Evolutionary conservation across 805 yeast species (phyloP), one percentile per base, ranked within the genome.

Genomic region (Cyberlindnera mycetangii): DNA sequence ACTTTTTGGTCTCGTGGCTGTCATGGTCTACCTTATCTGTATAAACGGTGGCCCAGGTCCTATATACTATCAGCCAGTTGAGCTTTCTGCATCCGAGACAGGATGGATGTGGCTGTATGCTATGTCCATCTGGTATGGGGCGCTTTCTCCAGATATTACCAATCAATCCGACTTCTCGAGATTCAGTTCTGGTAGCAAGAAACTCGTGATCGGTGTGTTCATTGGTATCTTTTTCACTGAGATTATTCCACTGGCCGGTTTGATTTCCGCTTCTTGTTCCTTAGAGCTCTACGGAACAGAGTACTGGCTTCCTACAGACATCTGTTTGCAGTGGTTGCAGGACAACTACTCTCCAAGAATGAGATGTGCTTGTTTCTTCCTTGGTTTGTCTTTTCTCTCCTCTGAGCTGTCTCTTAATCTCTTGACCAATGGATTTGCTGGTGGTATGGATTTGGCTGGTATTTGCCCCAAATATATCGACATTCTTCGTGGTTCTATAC

Each of bases 31-130:
- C 44, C 47, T 68, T 36, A 47, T 66, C 27, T 49, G 53, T 19
- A 48, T 59, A 25, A 65, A 65, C 41, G 65, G 63, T n/a, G 68
- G 69, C 11, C 66, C 67, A n/a, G 69, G 68, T 14, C 61, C 62
- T 20, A 46, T 61, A 7, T 65, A 50, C 48, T 51, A 63, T 38
- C 50, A 59, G 25, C 47, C 51, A 22, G 61, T 60, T 5, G 49
- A 53, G 3, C 42, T 64, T 16, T 48, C 57, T 1, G 36, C 60
- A 5, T 45, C 65, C 8, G 55, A 62, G 22, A 62, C 65, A 12
- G 67, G 64, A 16, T 69, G 73, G 72, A 57, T 59, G 59, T 70
- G 73, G 72, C 41, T 70, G 6, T 66, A 66, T 44, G 69, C 66
- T 16, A 67, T 69, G 48, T 57, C 67, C 12, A 60, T 63, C 19